Conservation (phyloP, 2,329 filamentous ascomycete species). For the Eutypella sp. region DNA sequence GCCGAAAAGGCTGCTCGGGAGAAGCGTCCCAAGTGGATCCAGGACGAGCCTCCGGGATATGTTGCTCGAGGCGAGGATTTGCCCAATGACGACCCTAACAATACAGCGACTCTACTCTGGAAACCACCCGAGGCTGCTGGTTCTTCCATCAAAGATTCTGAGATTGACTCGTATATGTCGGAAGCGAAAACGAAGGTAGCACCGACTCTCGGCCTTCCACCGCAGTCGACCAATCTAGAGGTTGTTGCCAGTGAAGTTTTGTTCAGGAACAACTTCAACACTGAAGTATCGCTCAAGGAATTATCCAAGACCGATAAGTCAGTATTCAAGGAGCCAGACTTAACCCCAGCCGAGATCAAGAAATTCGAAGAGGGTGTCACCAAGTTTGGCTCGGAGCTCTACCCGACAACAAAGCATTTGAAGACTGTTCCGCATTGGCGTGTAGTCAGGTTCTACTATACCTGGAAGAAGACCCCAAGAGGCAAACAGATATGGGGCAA, state of each 20-base stretch:
- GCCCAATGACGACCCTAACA: constrained; percentile 63
- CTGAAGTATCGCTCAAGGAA: constrained; percentile 63
- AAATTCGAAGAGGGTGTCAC: constrained; percentile 87
- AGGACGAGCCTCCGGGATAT: constrained; percentile 87
- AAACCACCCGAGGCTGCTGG: constrained; percentile 61
- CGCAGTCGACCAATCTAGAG: constrained; percentile 77
- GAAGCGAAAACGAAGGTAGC: constrained; percentile 56
- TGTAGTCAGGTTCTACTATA: constrained; percentile 91
- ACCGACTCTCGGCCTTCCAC: constrained; percentile 64
- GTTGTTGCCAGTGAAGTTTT: constrained; percentile 77
- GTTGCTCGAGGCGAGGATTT: constrained; percentile 77
- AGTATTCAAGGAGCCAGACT: constrained; percentile 77
- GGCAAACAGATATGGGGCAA: constrained; percentile 88
- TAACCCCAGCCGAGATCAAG: constrained; percentile 74
- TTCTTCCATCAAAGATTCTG: constrained; percentile 42
- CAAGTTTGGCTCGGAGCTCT: constrained; percentile 88
- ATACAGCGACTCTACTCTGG: constrained; percentile 73
- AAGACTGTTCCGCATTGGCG: constrained; percentile 74
- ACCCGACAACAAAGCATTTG: constrained; percentile 77
- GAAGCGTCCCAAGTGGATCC: constrained; percentile 85
- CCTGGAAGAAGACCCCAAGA: constrained; percentile 91
- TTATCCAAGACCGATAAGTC: constrained; percentile 64
- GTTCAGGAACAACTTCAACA: constrained; percentile 66
- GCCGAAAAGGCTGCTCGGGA: constrained; percentile 75
- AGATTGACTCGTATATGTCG: constrained; percentile 73